Percentiles rank a stretch among this genome's conserved stretches.
These are phyloP conservation scores for Talaromyces sp. DNA, from an alignment of 2,329 filamentous ascomycete genomes.

Conservation along the genomic window DNA sequence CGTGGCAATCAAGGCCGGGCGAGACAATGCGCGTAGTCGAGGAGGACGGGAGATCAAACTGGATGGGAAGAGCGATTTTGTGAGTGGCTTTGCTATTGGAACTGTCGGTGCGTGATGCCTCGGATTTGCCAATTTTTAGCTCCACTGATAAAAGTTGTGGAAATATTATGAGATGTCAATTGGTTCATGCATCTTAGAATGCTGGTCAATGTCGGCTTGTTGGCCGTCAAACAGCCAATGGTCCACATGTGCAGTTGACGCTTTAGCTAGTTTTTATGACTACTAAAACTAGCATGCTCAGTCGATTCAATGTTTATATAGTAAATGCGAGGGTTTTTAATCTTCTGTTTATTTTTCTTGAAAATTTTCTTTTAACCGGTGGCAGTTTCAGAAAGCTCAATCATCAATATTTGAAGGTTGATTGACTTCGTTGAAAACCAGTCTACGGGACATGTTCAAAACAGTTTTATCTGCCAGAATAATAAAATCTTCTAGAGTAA, in stretches of 20 bases:
- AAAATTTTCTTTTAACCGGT: neutral
- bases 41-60: constrained; percentile 22
- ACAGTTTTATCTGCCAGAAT: neutral
- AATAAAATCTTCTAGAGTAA: neutral
- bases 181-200: too few relatives aligned
- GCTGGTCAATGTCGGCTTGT: too few relatives aligned
- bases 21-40: constrained; percentile 2
- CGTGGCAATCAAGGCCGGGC: neutral
- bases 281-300: neutral
- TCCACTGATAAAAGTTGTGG: neutral
- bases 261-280: neutral
- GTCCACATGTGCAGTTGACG: neutral
- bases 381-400: neutral
- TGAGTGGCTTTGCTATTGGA: neutral
- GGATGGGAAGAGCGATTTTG: neutral
- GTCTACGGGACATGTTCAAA: too few relatives aligned
- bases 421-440: neutral
- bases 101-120: neutral
- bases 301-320: neutral
- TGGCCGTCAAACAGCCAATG: too few relatives aligned
- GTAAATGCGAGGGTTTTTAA: neutral
- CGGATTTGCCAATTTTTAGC: neutral
- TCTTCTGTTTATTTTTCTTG: too few relatives aligned
- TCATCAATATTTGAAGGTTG: neutral
- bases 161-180: neutral